phyloP scores from a whole-genome alignment of 2,329 filamentous ascomycete species.

The Aschersonia sp. region DNA sequence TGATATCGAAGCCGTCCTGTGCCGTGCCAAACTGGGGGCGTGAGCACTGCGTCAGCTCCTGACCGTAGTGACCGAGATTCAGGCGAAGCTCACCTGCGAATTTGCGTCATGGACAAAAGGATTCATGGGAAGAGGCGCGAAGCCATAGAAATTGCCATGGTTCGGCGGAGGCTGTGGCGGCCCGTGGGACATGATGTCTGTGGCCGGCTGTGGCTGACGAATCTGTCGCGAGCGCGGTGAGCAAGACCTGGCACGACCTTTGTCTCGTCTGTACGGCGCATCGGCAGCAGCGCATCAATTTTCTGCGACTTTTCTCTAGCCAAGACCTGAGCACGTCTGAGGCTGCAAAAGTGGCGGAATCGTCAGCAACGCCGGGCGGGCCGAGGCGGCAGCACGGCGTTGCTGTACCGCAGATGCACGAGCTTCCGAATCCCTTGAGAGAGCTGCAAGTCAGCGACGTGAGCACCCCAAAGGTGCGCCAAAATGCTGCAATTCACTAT shows the following conservation, averaged over 20 bases:
- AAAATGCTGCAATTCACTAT: background rate
- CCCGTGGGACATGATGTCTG: constrained; percentile 4
- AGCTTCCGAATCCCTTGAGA: too few species aligned
- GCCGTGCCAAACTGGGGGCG: constrained; percentile 4
- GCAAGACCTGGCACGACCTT: background rate
- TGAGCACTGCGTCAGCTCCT: background rate
- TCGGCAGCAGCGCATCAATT: too few species aligned
- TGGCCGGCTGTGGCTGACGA: background rate
- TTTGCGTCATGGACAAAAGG: constrained; percentile 2
- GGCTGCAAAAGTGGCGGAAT: background rate
- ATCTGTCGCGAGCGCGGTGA: background rate
- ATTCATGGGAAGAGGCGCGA: constrained; percentile 2
- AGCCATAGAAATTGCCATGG: constrained; percentile 2
- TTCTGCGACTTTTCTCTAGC: background rate
- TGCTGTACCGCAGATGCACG: background rate
- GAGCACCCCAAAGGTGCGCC: background rate
- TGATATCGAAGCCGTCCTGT: constrained; percentile 22
- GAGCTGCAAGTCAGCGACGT: background rate
- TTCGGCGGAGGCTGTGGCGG: constrained; percentile 4
- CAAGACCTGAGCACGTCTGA: background rate
- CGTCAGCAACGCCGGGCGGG: constrained; percentile 1
- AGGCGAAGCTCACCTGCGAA: constrained; percentile 1
- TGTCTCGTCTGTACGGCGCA: background rate
- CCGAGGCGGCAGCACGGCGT: background rate
- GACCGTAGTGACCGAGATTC: background rate